Evolutionary conservation across 257 asterid species (phyloP), one percentile per base, ranked within the genome.

Genomic region (Misopates orontium): DNA sequence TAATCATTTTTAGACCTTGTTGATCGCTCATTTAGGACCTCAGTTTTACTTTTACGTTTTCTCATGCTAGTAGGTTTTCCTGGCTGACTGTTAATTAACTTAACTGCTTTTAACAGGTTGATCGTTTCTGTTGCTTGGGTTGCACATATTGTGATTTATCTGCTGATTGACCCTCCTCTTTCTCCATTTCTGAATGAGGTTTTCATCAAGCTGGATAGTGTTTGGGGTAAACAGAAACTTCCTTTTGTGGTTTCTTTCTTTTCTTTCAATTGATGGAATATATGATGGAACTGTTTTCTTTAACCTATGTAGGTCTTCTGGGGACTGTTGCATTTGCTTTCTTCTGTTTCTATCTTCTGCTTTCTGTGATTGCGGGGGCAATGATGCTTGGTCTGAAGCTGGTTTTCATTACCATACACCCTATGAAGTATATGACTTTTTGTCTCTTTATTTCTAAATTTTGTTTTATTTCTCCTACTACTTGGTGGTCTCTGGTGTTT

Each of bases 311-410:
- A 94, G 99, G 97, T 78, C 98, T 94, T 54, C 81, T 94, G 83
- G 99, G 99, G 21, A 94, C 99, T 56, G 96, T 69, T 15, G 96
- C 99, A 72, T 94, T 94, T 77, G 99, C 99, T 21, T 90, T 94
- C 83, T 94, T 94, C 85, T 94, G 99, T 87, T 88, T 94, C 88
- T 94, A 94, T 74, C 96, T 94, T 71, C 83, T 94, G 71, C 85
- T 94, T 69, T 91, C 99, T 16, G 99, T 94, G 78, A 86, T 94
- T 55, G 96, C 99, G 9, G 99, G 99, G 67, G 98, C 92, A n/a
- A 90, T 84, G 95, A 88, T 94, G 99, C 87, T 94, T 64, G 97
- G 99, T 56, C 68, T 94, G 82, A 90, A 80, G 78, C 68, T 94
- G 79, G 98, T 88, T 71, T 94, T 94, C 56, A 80, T 94, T 62